Percentiles rank a stretch among this genome's conserved stretches.
Conservation (phyloP, 2,329 filamentous ascomycete species). For the Venturia nashicola region DNA sequence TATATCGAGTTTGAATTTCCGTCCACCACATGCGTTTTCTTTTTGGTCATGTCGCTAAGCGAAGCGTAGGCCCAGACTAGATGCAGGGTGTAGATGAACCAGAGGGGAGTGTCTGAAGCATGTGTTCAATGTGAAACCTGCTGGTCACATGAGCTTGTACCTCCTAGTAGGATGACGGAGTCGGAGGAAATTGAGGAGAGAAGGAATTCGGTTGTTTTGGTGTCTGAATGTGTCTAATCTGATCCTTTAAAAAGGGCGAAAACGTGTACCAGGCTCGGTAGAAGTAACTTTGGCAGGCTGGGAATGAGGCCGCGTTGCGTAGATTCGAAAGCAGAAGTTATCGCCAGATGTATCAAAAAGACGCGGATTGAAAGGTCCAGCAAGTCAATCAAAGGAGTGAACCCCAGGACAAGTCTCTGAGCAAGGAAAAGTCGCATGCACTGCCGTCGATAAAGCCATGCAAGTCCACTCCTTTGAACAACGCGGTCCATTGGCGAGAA, state of each 20-base stretch:
- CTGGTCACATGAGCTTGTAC: background rate
- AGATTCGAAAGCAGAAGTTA: background rate
- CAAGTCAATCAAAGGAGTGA: constrained; percentile 1
- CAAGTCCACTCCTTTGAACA: background rate
- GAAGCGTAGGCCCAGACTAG: background rate
- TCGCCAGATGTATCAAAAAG: background rate
- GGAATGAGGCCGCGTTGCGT: background rate
- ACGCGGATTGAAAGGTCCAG: constrained; percentile 5
- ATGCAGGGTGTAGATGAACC: background rate
- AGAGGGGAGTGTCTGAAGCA: background rate
- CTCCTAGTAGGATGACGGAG: background rate
- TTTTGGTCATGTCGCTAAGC: background rate
- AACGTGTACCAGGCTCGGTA: background rate
- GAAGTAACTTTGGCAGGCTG: background rate
- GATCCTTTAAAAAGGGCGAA: background rate
- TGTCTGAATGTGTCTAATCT: background rate
- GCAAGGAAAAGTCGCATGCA: constrained; percentile 8
- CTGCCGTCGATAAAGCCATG: background rate
- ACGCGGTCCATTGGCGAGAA: constrained; percentile 7
- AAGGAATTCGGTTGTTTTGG: background rate
- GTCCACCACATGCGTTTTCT: background rate
- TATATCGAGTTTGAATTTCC: background rate
- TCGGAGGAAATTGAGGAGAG: background rate
- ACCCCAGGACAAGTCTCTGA: constrained; percentile 9
- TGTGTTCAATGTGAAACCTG: background rate